phyloP scores from a whole-genome alignment of 768 basidiomycete genomes.

The Mycena filopes region DNA sequence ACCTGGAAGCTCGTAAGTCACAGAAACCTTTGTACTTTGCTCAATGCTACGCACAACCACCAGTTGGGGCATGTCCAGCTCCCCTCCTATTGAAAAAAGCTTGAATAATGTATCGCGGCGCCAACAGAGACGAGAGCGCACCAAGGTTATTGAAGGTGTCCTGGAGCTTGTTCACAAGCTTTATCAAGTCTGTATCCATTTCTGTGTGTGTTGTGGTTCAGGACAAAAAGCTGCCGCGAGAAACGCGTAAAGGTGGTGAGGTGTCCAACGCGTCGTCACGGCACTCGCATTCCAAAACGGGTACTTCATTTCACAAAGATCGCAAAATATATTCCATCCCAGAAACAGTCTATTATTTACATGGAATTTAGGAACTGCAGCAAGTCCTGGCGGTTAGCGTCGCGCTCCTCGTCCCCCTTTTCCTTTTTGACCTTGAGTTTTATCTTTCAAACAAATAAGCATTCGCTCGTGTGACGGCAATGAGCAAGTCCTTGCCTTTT shows the following conservation, averaged over 20 bases:
- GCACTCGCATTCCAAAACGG: constrained; percentile 2
- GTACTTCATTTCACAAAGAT: neutral
- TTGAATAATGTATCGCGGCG: constrained; percentile 27
- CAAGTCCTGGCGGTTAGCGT: constrained; percentile 64
- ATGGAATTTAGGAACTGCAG: constrained; percentile 68
- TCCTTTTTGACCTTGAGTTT: constrained; percentile 73
- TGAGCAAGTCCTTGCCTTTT: constrained; percentile 54
- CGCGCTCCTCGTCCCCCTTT: constrained; percentile 64
- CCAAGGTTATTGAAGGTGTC: constrained; percentile 92
- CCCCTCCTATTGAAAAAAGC: constrained; percentile 67
- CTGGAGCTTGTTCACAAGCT: constrained; percentile 94
- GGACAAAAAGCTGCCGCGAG: constrained; percentile 7
- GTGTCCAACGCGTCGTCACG: constrained; percentile 33
- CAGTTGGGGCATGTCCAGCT: constrained; percentile 93
- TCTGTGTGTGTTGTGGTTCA: constrained; percentile 18
- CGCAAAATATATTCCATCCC: too few relatives aligned
- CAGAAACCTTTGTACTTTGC: neutral
- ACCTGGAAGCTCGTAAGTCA: constrained; percentile 61
- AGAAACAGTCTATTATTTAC: too few relatives aligned
- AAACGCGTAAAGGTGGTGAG: constrained; percentile 24
- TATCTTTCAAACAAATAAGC: constrained; percentile 50
- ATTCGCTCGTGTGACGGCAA: constrained; percentile 16
- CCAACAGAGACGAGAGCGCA: constrained; percentile 50
- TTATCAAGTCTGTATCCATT: constrained; percentile 96
- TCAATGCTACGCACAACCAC: constrained; percentile 72